These are phyloP conservation scores for Verticillium isaacii DNA, from an alignment of 2,329 filamentous ascomycete genomes.

Conservation along the genomic window DNA sequence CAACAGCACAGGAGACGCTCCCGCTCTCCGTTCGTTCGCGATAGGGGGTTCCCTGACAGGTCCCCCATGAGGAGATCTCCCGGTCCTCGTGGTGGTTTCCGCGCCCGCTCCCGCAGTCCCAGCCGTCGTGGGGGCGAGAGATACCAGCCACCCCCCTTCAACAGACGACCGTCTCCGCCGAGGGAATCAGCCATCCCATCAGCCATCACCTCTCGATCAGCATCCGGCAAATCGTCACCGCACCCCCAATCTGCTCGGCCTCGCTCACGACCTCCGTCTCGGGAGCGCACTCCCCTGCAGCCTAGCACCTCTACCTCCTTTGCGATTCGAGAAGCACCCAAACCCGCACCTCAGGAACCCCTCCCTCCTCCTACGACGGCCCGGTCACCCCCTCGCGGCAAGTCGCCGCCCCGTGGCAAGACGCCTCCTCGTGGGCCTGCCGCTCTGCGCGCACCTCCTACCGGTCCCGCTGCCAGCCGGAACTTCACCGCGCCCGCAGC, in stretches of 20 bases:
- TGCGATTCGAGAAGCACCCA: constrained; percentile 7
- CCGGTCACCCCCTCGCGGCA: constrained; percentile 16
- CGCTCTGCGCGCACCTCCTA: constrained; percentile 46
- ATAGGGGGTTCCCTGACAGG: constrained; percentile 33
- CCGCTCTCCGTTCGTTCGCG: constrained; percentile 47
- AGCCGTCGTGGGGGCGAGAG: constrained; percentile 41
- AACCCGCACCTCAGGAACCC: constrained; percentile 8
- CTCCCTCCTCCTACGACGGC: constrained; percentile 14
- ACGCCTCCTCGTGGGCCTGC: constrained; percentile 54
- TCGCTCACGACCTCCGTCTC: constrained; percentile 42
- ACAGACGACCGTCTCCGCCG: constrained; percentile 42
- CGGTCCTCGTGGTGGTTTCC: constrained; percentile 38
- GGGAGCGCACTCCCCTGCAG: constrained; percentile 29
- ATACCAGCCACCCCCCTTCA: constrained; percentile 26
- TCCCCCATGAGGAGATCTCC: constrained; percentile 31
- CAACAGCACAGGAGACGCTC: constrained; percentile 41
- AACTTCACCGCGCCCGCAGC: constrained; percentile 31
- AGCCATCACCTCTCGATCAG: constrained; percentile 42
- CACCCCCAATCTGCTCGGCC: constrained; percentile 39
- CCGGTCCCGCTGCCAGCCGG: constrained; percentile 33
- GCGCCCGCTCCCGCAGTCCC: constrained; percentile 48
- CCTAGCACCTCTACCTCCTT: constrained; percentile 2
- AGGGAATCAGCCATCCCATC: constrained; percentile 46
- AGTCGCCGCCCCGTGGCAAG: constrained; percentile 15
- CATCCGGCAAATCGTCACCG: constrained; percentile 50